Conservation (phyloP, 257 asterid genomes). For the Rehmannia glutinosa region DNA sequence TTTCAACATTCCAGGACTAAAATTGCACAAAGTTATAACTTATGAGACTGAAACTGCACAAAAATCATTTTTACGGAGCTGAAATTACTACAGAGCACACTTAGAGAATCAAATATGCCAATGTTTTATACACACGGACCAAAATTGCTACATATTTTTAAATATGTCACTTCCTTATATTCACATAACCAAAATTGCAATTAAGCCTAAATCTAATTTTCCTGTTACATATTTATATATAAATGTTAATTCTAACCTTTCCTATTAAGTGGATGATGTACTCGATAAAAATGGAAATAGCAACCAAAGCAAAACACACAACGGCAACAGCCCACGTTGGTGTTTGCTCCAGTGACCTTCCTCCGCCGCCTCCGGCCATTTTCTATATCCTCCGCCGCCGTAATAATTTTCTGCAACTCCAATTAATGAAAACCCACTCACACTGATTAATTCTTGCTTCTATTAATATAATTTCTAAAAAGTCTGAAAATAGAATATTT, state of each 20-base stretch:
- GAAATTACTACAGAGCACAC: neutral
- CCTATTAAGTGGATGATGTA: conserved; percentile 67
- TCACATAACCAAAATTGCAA: too few relatives aligned
- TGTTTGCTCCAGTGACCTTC: conserved; percentile 71
- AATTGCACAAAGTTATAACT: too few relatives aligned
- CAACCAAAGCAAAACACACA: conserved; percentile 65
- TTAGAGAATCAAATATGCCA: too few relatives aligned
- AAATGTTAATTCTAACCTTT: conserved; percentile 29
- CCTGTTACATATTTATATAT: neutral
- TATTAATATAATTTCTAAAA: neutral
- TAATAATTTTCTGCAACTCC: neutral
- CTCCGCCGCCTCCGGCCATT: conserved; percentile 76
- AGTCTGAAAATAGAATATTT: neutral
- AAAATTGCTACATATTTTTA: too few relatives aligned
- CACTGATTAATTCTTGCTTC: too few relatives aligned
- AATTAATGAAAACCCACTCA: too few relatives aligned
- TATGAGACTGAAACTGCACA: too few relatives aligned
- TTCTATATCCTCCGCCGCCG: conserved; percentile 4
- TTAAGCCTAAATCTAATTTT: too few relatives aligned
- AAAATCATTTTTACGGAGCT: too few relatives aligned
- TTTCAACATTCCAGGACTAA: too few relatives aligned
- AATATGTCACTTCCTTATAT: too few relatives aligned
- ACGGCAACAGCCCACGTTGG: conserved; percentile 96
- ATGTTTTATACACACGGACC: too few relatives aligned
- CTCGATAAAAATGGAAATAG: conserved; percentile 68